Conservation (phyloP, 179 eudicot genomes). For the Sideroxylon spinosum region DNA sequence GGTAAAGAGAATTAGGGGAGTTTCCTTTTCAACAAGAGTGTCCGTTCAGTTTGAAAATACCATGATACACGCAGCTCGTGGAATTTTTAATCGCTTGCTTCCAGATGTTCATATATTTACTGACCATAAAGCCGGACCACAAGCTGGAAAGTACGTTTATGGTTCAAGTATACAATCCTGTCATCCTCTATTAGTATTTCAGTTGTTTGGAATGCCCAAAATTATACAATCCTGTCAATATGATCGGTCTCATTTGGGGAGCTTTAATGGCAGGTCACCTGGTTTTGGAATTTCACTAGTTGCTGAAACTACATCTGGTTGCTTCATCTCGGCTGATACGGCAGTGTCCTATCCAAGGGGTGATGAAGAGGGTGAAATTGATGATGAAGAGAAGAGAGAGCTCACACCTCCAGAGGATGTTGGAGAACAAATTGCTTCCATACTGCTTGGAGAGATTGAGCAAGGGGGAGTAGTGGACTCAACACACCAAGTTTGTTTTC, state of each 20-base stretch:
- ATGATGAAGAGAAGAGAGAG: conserved; percentile 43
- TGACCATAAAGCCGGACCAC: conserved; percentile 71
- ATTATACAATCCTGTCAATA: background rate
- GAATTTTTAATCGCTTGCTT: conserved; percentile 76
- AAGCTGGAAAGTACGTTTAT: conserved; percentile 79
- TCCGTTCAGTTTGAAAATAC: conserved; percentile 69
- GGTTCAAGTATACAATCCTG: background rate
- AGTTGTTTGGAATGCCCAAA: conserved; percentile 9
- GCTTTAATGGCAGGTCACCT: conserved; percentile 56
- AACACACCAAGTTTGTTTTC: conserved; percentile 69
- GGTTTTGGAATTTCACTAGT: conserved; percentile 85
- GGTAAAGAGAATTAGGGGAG: conserved; percentile 91
- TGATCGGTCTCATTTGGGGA: conserved; percentile 7
- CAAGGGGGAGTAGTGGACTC: conserved; percentile 96
- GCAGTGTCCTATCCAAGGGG: conserved; percentile 50
- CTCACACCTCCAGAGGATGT: conserved; percentile 59
- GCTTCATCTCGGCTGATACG: conserved; percentile 78
- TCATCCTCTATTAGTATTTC: conserved; percentile 1
- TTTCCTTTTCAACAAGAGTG: conserved; percentile 72
- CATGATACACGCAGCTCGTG: conserved; percentile 79
- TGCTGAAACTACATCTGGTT: conserved; percentile 80
- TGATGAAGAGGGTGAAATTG: conserved; percentile 47
- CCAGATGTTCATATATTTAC: conserved; percentile 78
- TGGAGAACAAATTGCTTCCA: conserved; percentile 70
- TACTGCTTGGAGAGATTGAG: conserved; percentile 66